These are phyloP conservation scores for Monosporascus sp. DNA, from an alignment of 2,329 filamentous ascomycete species.

Conservation along the genomic window DNA sequence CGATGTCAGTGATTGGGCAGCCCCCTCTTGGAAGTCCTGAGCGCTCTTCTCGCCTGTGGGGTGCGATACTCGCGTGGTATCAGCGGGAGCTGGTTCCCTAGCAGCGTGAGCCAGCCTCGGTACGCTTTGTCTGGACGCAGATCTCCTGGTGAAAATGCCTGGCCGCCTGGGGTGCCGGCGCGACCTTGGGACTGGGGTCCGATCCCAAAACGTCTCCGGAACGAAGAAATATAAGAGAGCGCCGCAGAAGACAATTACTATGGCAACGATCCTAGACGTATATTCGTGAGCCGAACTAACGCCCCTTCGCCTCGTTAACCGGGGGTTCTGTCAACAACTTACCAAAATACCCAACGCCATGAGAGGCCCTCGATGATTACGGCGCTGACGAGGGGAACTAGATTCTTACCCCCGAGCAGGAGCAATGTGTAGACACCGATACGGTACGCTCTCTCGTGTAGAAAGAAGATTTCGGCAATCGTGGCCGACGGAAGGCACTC, in stretches of 20 bases:
- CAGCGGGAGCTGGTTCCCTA: constrained; percentile 1
- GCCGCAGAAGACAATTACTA: constrained; percentile 68
- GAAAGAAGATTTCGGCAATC: constrained; percentile 92
- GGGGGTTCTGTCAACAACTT: constrained; percentile 23
- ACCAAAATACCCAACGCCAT: constrained; percentile 93
- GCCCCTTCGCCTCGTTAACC: background rate
- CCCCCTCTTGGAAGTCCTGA: constrained; percentile 7
- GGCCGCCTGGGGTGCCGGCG: constrained; percentile 35
- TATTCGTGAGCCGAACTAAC: constrained; percentile 3
- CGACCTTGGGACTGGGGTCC: constrained; percentile 54
- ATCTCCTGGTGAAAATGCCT: constrained; percentile 42
- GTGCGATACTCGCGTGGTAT: background rate
- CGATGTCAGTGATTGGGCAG: constrained; percentile 5
- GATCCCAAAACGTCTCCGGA: constrained; percentile 94
- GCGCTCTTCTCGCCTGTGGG: constrained; percentile 4
- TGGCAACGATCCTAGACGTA: constrained; percentile 64
- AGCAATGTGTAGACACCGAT: constrained; percentile 90
- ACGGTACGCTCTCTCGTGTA: constrained; percentile 89
- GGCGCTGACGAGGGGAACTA: constrained; percentile 82
- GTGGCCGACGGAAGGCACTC: constrained; percentile 91
- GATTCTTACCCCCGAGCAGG: constrained; percentile 83
- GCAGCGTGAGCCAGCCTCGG: constrained; percentile 5
- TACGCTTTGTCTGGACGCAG: constrained; percentile 32
- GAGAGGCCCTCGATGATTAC: constrained; percentile 70
- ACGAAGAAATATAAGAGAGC: constrained; percentile 81